A percentile compares a stretch with the other conserved stretches of the same genome.
These are phyloP conservation scores for Metarhizium album DNA, from an alignment of 2,329 filamentous ascomycete genomes.

Conservation along the genomic window DNA sequence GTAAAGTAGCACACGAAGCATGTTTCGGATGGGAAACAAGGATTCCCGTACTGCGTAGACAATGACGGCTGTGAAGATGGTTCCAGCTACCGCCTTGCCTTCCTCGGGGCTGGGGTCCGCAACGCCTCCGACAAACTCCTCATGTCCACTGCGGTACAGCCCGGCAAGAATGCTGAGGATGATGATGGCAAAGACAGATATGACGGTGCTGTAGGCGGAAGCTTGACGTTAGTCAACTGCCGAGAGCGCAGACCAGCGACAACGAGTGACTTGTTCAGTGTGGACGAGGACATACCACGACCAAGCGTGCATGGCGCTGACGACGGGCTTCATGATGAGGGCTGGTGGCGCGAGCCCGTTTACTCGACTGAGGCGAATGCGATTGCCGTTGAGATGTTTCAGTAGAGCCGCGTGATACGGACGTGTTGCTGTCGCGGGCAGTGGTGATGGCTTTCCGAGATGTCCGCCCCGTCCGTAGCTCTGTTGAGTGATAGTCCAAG, in stretches of 20 bases:
- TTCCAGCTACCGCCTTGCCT: constrained; percentile 66
- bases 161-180: constrained; percentile 53
- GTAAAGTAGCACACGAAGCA: neutral
- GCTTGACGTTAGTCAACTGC: constrained; percentile 14
- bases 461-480: neutral
- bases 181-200: constrained; percentile 55
- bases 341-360: neutral
- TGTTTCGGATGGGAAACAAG: neutral
- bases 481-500: neutral
- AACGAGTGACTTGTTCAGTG: neutral
- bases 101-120: constrained; percentile 63
- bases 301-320: constrained; percentile 88
- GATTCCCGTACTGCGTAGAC: constrained; percentile 68
- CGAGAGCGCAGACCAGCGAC: neutral
- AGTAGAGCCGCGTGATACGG: neutral
- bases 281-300: constrained; percentile 57
- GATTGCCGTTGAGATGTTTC: neutral
- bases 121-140: constrained; percentile 68
- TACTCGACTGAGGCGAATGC: neutral
- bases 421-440: neutral
- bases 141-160: constrained; percentile 71
- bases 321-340: constrained; percentile 84
- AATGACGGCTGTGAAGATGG: constrained; percentile 78
- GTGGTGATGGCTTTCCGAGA: neutral
- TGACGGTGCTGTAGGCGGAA: constrained; percentile 50